phyloP scores from a whole-genome alignment of 2,329 filamentous ascomycete genomes.

The Exophiala oligosperma region DNA sequence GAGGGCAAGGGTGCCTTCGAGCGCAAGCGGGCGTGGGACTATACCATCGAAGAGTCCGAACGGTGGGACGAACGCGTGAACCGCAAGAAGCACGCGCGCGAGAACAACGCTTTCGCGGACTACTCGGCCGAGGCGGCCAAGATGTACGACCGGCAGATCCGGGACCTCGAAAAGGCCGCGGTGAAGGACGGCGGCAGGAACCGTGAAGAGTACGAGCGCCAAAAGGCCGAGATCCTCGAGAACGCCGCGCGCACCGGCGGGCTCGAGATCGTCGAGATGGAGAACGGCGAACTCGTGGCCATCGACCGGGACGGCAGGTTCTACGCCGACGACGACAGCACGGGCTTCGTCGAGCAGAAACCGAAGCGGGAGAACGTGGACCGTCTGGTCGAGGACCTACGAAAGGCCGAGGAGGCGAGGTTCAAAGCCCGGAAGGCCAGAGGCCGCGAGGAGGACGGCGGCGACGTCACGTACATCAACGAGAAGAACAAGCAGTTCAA shows the following conservation, averaged over 20 bases:
- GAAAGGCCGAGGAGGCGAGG: constrained; percentile 82
- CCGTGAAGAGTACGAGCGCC: constrained; percentile 74
- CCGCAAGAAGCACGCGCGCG: constrained; percentile 77
- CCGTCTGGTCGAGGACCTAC: constrained; percentile 78
- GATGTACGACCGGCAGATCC: constrained; percentile 88
- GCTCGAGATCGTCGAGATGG: constrained; percentile 92
- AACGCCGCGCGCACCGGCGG: constrained; percentile 80
- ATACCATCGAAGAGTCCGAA: constrained; percentile 93
- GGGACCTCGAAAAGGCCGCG: constrained; percentile 64
- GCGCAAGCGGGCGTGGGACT: constrained; percentile 97
- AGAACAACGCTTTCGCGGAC: constrained; percentile 87
- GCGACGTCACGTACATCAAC: constrained; percentile 98
- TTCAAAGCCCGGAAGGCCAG: constrained; percentile 84
- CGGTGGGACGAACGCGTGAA: constrained; percentile 88
- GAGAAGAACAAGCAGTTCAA: constrained; percentile 99
- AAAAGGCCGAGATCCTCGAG: constrained; percentile 73
- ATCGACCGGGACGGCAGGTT: constrained; percentile 89
- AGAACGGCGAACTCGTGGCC: constrained; percentile 89
- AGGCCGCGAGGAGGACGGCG: constrained; percentile 74
- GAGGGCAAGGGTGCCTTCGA: constrained; percentile 69
- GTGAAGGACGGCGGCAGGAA: constrained; percentile 40
- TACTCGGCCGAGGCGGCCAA: constrained; percentile 86
- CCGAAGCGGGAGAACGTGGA: constrained; percentile 87
- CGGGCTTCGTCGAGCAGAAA: constrained; percentile 78
- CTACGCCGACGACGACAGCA: constrained; percentile 83